Base-by-base conservation (phyloP, 371 early-diverging fungal species). In the Syncephalastrum contaminatum region DNA sequence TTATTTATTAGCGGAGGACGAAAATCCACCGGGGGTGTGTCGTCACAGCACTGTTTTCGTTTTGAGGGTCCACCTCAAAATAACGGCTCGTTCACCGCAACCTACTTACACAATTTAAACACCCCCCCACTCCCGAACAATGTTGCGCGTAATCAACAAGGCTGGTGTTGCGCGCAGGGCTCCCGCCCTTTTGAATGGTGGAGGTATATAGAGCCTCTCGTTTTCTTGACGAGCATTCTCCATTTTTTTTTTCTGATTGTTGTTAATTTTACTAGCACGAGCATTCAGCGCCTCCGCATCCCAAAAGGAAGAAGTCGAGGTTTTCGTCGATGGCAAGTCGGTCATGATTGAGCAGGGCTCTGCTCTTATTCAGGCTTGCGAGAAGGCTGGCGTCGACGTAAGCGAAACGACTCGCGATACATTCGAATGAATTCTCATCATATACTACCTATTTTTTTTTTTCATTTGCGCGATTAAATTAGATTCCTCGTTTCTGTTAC, bases 291-390 rank as follows among this genome's bases (percentile, higher is more conserved):
- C 84, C 54, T 77, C 83, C 30, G 60, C 71, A 24, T 60, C 69
- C 59, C 74, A 72, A 54, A 77, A 67, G 59, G 77, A 85, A 57
- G 83, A 88, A 71, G 77, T 90, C 24, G 94, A 93, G 70, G 82
- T 93, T 63, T 94, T 94, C 70, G 84, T 98, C 54, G 91, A 98
- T 75, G 94, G 94, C 67, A 89, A 89, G 66, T 72, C 94, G 12
- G 91, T 97, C 46, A 86, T 85, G 83, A 85, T 96, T 52, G 95
- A 96, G 65, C 85, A 87, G 62, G 98, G 98, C 41, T 81, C 94
- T 16, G 96, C 98, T 21, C 80, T 95, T 52, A 98, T 98, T 74
- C 97, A 98, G 81, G 98, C 98, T 18, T 95, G 95, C 64, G 98
- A 97, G 61, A 85, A 88, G 72, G 92, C 90, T 43, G 91, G 91